Percentiles rank a stretch among this genome's conserved stretches.
phyloP scores from a whole-genome alignment of 345 rosid species.

The Anastatica hierochuntica region DNA sequence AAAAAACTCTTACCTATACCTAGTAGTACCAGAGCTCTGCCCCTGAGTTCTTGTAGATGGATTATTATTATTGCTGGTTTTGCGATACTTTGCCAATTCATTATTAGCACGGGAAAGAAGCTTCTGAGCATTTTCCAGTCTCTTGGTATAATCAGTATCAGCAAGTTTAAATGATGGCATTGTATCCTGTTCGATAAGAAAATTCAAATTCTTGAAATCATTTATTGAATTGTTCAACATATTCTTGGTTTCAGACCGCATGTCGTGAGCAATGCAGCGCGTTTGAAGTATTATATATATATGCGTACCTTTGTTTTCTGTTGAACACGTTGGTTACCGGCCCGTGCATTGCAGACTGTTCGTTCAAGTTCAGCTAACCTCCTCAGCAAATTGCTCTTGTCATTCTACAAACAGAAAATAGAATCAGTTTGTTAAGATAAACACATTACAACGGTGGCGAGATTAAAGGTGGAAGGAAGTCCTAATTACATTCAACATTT shows the following conservation, averaged over 20 bases:
- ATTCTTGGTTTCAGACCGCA: no score
- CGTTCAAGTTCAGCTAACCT: slow-evolving; percentile 65
- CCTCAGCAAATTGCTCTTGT: slow-evolving; percentile 63
- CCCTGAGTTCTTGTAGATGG: slow-evolving; percentile 27
- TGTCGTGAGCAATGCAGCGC: not conserved
- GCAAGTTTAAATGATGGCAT: slow-evolving; percentile 24
- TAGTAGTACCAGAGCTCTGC: slow-evolving; percentile 29
- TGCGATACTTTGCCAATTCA: slow-evolving; percentile 50
- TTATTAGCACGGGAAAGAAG: slow-evolving; percentile 41
- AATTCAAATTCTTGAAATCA: slow-evolving; percentile 7
- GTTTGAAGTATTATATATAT: not conserved
- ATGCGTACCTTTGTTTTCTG: slow-evolving; percentile 29
- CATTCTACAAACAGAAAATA: slow-evolving; percentile 35
- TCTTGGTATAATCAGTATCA: slow-evolving; percentile 33
- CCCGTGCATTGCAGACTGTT: slow-evolving; percentile 36
- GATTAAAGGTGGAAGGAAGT: slow-evolving; percentile 7
- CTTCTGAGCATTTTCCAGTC: slow-evolving; percentile 40
- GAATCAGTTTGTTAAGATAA: not conserved
- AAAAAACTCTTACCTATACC: slow-evolving; percentile 20
- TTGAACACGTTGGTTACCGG: slow-evolving; percentile 29
- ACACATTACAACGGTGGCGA: not conserved
- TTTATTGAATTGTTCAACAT: not conserved
- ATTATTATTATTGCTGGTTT: slow-evolving; percentile 21
- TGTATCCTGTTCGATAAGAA: slow-evolving; percentile 33
- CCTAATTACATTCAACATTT: slow-evolving; percentile 56